phyloP scores from a whole-genome alignment of 805 yeast genomes.

The Yamadazyma sp. region DNA sequence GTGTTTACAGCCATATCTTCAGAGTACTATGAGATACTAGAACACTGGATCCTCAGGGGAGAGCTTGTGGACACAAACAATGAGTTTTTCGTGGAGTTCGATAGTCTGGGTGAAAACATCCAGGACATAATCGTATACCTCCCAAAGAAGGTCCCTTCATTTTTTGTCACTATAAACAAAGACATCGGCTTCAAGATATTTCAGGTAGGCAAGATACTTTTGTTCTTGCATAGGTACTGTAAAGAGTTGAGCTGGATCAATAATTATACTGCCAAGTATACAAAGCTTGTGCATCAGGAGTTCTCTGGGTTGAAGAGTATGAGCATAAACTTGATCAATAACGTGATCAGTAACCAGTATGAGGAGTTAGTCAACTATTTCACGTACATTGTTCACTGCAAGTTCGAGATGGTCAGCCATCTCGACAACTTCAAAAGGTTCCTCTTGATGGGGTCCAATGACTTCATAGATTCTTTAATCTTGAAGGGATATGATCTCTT shows the following conservation, averaged over 20 bases:
- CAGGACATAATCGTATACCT: slow-evolving; percentile 34
- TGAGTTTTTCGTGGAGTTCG: slow-evolving; percentile 61
- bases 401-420: slow-evolving; percentile 50
- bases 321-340: slow-evolving; percentile 35
- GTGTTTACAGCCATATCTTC: slow-evolving; percentile 47
- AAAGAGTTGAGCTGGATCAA: slow-evolving; percentile 66
- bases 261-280: slow-evolving; percentile 37
- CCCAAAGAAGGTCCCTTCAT: slow-evolving; percentile 43
- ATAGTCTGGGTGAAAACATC: slow-evolving; percentile 28
- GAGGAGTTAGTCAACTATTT: slow-evolving; percentile 53
- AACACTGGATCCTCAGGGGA: slow-evolving; percentile 72
- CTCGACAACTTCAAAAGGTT: slow-evolving; percentile 63
- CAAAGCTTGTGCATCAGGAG: slow-evolving; percentile 28
- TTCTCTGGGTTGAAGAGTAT: slow-evolving; percentile 35
- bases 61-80: slow-evolving; percentile 51
- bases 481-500: slow-evolving; percentile 53
- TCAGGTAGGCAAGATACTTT: slow-evolving; percentile 70
- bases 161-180: slow-evolving; percentile 32
- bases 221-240: slow-evolving; percentile 64
- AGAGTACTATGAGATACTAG: slow-evolving; percentile 62
- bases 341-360: slow-evolving; percentile 43
- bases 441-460: slow-evolving; percentile 74
- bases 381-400: slow-evolving; percentile 47
- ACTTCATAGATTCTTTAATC: slow-evolving; percentile 70
- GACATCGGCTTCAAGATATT: slow-evolving; percentile 46